Base-by-base conservation (phyloP, 352 stramenopile species). In the Stramenopiles sp. region DNA sequence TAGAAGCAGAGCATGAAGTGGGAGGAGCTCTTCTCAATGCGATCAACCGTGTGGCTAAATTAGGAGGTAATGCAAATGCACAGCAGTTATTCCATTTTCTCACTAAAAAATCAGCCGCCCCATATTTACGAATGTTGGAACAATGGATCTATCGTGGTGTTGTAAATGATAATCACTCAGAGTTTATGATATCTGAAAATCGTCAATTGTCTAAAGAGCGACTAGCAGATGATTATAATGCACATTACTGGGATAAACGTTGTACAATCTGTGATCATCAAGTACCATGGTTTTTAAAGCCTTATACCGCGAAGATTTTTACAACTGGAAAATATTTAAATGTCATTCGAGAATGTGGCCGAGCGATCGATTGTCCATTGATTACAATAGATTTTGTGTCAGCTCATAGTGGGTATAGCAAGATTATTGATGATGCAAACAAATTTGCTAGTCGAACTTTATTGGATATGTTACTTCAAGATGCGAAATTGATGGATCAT, bases 311-410 rank as follows among this genome's bases (percentile, higher is more conserved):
- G 26, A n/a, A n/a, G n/a, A 32, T 32, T 15, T 32, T 32, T n/a
- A 32, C 26, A 15, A 32, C 26, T n/a, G 26, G 26, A 32, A 32
- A 32, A 32, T 32, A 32, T 32, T 15, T 32, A 32, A 32, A 32
- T 32, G 26, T 15, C 15, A n/a, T 32, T 15, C n/a, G 26, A 15
- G n/a, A 32, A n/a, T 32, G 10, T n/a, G 26, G 26, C n/a, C 26
- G 15, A 32, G 26, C 15, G 15, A 32, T 15, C 10, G 26, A n/a
- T n/a, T 15, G 10, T n/a, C 26, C n/a, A n/a, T n/a, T 15, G 10
- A 32, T 15, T 32, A 15, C 15, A n/a, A 32, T 32, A 32, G 10
- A n/a, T 32, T 32, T 32, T 32, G n/a, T 15, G n/a, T 15, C 26
- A n/a, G 26, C n/a, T 32, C 10, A 32, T n/a, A 32, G 26, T n/a